phyloP scores from a whole-genome alignment of 352 stramenopile genomes.

The Phytophthora cactorum region DNA sequence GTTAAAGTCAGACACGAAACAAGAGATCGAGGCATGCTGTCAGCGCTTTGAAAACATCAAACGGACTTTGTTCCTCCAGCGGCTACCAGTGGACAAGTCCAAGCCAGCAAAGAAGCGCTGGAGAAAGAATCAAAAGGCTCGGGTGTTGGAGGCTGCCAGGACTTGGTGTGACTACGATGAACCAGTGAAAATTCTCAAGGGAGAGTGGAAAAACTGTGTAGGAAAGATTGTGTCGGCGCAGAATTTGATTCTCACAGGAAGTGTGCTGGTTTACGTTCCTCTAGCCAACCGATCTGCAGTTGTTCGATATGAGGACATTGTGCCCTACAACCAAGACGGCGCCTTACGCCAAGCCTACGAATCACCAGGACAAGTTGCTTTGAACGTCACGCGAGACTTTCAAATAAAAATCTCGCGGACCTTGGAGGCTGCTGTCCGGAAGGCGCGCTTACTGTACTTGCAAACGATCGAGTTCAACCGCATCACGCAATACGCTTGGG shows the following conservation, averaged over 20 bases:
- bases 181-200: slow-evolving; percentile 54
- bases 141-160: slow-evolving; percentile 40
- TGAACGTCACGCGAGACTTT: slow-evolving; percentile 48
- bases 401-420: slow-evolving; percentile 43
- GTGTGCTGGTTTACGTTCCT: slow-evolving; percentile 66
- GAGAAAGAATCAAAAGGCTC: slow-evolving; percentile 47
- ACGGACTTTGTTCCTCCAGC: slow-evolving; percentile 54
- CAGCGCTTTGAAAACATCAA: slow-evolving; percentile 53
- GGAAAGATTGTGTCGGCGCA: slow-evolving; percentile 69
- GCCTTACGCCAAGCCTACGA: slow-evolving; percentile 51
- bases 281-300: slow-evolving; percentile 62
- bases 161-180: slow-evolving; percentile 64
- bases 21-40: slow-evolving; percentile 45
- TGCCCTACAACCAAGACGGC: slow-evolving; percentile 52
- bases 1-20: slow-evolving; percentile 64
- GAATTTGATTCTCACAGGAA: slow-evolving; percentile 63
- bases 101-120: slow-evolving; percentile 47
- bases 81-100: slow-evolving; percentile 14
- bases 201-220: slow-evolving; percentile 53
- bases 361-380: slow-evolving; percentile 30
- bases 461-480: slow-evolving; percentile 74
- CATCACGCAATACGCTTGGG: slow-evolving; percentile 72
- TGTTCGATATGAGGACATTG: slow-evolving; percentile 60
- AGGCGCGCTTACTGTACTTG: slow-evolving; percentile 63
- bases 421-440: slow-evolving; percentile 37